These are phyloP conservation scores for Claviceps maximensis DNA, from an alignment of 2,329 filamentous ascomycete species.

Conservation along the genomic window DNA sequence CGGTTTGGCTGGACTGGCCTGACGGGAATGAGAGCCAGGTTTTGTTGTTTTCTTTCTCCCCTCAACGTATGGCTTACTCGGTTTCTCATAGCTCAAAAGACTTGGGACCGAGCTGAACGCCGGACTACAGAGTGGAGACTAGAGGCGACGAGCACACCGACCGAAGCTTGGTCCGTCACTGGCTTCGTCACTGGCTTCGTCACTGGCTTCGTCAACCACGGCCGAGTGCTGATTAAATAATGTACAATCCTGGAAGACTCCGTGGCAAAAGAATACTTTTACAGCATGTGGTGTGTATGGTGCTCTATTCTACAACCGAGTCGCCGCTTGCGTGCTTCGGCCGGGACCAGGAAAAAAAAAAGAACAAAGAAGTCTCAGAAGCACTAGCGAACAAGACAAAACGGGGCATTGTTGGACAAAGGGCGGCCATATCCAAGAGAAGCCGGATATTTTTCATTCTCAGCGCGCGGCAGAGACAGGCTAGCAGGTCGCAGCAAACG, in stretches of 20 bases:
- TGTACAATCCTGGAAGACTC: too few relatives aligned
- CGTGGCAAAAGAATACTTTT: too few relatives aligned
- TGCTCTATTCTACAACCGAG: too few relatives aligned
- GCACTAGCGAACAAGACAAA: background rate
- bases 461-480: too few relatives aligned
- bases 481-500: too few relatives aligned
- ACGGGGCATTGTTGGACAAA: background rate
- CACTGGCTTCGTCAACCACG: background rate
- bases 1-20: background rate
- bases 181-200: background rate
- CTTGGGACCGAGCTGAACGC: too few relatives aligned
- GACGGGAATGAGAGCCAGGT: background rate
- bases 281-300: too few relatives aligned
- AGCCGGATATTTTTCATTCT: too few relatives aligned
- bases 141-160: background rate
- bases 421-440: too few relatives aligned
- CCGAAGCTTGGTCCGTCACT: background rate
- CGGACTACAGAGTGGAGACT: background rate
- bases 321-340: background rate
- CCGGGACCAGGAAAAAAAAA: background rate
- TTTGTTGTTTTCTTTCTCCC: background rate
- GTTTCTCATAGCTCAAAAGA: too few relatives aligned
- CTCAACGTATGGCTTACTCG: too few relatives aligned
- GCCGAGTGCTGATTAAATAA: background rate
- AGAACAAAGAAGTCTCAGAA: background rate